Percentiles rank a stretch among this genome's conserved stretches.
phyloP scores from a whole-genome alignment of 176 grass and related monocot species.

The Aechmea fasciata region DNA sequence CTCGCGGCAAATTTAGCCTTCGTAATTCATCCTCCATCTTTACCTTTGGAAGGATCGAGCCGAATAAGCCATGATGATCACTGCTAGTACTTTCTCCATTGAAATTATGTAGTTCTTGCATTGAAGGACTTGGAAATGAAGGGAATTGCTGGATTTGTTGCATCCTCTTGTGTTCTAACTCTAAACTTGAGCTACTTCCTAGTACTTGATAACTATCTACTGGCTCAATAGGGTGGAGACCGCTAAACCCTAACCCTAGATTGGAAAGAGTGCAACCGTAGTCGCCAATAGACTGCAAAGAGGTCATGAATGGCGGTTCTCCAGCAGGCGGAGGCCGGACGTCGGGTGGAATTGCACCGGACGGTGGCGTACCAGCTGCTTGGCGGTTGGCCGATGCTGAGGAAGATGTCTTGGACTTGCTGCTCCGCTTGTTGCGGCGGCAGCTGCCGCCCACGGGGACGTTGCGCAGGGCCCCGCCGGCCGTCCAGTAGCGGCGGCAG shows the following conservation, averaged over 20 bases:
- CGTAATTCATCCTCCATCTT: constrained; percentile 68
- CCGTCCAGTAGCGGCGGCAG: constrained; percentile 93
- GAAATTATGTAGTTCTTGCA: constrained; percentile 52
- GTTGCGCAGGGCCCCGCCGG: constrained; percentile 68
- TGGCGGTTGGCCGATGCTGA: constrained; percentile 35
- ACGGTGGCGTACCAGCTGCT: constrained; percentile 18
- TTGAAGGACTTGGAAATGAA: constrained; percentile 34
- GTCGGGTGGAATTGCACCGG: not conserved
- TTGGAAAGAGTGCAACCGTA: constrained; percentile 40
- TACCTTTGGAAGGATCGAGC: constrained; percentile 42
- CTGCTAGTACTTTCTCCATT: constrained; percentile 15
- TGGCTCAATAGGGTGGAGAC: constrained; percentile 41
- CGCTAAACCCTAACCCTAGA: constrained; percentile 47
- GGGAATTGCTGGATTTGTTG: constrained; percentile 71
- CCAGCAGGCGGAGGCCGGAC: constrained; percentile 27
- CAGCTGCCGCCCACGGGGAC: constrained; percentile 83
- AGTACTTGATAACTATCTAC: constrained; percentile 49
- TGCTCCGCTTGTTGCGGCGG: constrained; percentile 91
- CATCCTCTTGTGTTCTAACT: constrained; percentile 72
- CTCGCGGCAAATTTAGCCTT: constrained; percentile 35
- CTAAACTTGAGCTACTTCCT: constrained; percentile 17
- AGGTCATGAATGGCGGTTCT: constrained; percentile 50
- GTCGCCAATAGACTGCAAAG: constrained; percentile 44
- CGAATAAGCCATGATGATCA: too few relatives aligned
- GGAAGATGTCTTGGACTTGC: constrained; percentile 53